Evolutionary conservation across 176 grass and related monocot genomes (phyloP).

Genomic region (Thalia dealbata): DNA sequence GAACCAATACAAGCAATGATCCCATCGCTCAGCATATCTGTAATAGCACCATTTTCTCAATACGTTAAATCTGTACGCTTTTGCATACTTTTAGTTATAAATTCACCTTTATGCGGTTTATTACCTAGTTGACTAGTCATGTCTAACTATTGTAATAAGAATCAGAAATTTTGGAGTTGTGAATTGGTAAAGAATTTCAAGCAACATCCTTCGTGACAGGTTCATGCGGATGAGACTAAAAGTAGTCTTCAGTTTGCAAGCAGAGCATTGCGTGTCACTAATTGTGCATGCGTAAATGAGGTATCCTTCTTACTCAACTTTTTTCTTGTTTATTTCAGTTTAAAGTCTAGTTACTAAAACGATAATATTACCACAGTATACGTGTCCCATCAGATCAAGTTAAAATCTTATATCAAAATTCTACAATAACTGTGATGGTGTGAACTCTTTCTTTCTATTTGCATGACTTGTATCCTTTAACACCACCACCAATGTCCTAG

Average conservation of each 20-base stretch:
- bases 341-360: background rate
- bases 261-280: constrained; percentile 80
- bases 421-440: too few species aligned
- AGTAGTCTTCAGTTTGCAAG: constrained; percentile 88
- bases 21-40: background rate
- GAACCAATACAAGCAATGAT: background rate
- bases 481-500: too few species aligned
- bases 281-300: constrained; percentile 85
- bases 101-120: too few species aligned
- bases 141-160: background rate
- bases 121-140: background rate
- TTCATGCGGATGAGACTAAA: constrained; percentile 91
- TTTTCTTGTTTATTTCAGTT: background rate
- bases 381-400: too few species aligned
- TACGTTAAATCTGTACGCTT: background rate
- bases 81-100: background rate
- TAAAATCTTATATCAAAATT: too few species aligned
- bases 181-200: background rate
- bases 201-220: constrained; percentile 18
- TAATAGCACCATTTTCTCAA: background rate
- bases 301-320: constrained; percentile 25
- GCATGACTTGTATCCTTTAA: too few species aligned
- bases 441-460: too few species aligned
- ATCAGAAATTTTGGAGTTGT: background rate
- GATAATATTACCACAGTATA: too few species aligned